Evolutionary conservation across 805 yeast genomes (phyloP).

Genomic region (Saturnispora diversa): DNA sequence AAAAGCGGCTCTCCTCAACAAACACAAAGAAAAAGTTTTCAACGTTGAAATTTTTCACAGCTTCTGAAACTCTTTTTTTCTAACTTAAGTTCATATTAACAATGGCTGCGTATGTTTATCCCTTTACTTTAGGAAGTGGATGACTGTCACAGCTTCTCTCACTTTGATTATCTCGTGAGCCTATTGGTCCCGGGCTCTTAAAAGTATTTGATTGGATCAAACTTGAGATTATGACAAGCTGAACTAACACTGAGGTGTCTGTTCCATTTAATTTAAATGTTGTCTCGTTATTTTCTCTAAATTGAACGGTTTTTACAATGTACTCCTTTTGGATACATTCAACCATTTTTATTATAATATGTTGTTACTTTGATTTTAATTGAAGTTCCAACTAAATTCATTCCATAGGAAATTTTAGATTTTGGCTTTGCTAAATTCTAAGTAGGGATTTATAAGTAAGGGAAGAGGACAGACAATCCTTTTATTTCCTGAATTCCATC

Average conservation of each 20-base stretch:
- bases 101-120: slow-evolving; percentile 24
- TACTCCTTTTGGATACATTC: slow-evolving; percentile 18
- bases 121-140: too few relatives aligned
- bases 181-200: slow-evolving; percentile 12
- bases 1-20: too few relatives aligned
- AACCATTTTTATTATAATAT: background rate
- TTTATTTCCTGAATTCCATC: slow-evolving; percentile 11
- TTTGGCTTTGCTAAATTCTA: slow-evolving; percentile 11
- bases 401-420: slow-evolving; percentile 30
- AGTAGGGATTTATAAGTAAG: slow-evolving; percentile 7
- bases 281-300: slow-evolving; percentile 32
- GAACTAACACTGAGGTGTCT: background rate
- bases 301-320: slow-evolving; percentile 21
- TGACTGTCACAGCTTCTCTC: background rate
- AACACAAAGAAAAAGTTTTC: background rate
- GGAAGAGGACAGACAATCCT: background rate
- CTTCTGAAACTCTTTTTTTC: background rate
- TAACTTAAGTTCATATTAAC: slow-evolving; percentile 8
- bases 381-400: slow-evolving; percentile 24
- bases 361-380: background rate
- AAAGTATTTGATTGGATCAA: slow-evolving; percentile 18
- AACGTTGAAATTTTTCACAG: background rate
- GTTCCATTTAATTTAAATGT: slow-evolving; percentile 2
- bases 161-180: slow-evolving; percentile 3
- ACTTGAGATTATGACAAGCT: slow-evolving; percentile 30